Percentiles rank a stretch among this genome's conserved stretches.
phyloP scores from a whole-genome alignment of 2,329 filamentous ascomycete genomes.

The Colletotrichum liriopes region DNA sequence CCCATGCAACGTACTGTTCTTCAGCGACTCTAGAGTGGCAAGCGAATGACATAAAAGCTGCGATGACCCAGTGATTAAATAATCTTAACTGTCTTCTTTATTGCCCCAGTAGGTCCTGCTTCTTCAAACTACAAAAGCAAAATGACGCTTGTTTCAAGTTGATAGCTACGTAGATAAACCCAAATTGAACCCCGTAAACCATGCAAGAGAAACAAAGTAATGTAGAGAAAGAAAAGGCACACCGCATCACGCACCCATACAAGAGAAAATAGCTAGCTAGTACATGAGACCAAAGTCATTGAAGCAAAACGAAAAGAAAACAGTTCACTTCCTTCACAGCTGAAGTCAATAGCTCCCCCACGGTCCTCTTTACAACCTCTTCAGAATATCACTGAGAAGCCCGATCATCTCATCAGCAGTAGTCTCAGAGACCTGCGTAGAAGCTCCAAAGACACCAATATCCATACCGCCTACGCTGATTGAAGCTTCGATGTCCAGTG shows the following conservation, averaged over 20 bases:
- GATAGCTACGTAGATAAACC: too few species aligned
- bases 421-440: constrained; percentile 20
- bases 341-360: background rate
- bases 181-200: background rate
- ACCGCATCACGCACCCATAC: too few species aligned
- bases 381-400: constrained; percentile 7
- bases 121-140: too few species aligned
- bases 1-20: too few species aligned
- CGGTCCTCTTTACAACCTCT: background rate
- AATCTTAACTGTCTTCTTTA: too few species aligned
- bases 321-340: background rate
- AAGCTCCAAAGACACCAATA: constrained; percentile 58
- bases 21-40: too few species aligned
- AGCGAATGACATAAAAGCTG: too few species aligned
- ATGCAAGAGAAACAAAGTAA: background rate
- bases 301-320: background rate
- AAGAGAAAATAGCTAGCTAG: too few species aligned
- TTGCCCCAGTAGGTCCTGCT: too few species aligned
- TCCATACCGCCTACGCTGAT: constrained; percentile 52
- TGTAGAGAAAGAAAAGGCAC: background rate
- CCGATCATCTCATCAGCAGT: constrained; percentile 10
- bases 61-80: too few species aligned
- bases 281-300: background rate
- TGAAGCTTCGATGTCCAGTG: constrained; percentile 59
- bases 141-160: too few species aligned